These are phyloP conservation scores for Hemileccinum rubropunctum DNA, from an alignment of 768 basidiomycete genomes.

Conservation along the genomic window DNA sequence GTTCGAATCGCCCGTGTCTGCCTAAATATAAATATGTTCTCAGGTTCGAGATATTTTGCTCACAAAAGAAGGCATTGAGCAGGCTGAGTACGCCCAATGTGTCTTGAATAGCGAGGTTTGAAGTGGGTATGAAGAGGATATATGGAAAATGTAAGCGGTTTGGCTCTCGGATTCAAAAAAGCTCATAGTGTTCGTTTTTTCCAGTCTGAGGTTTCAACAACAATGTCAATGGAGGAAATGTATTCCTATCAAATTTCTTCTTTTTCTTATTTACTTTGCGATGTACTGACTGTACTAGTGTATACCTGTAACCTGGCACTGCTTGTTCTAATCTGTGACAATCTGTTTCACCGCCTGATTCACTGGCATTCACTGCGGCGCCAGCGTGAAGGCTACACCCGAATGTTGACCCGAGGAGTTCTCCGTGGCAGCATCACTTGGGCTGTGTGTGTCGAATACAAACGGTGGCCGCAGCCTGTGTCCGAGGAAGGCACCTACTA, in stretches of 20 bases:
- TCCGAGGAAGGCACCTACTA: too few relatives aligned
- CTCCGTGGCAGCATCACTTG: neutral
- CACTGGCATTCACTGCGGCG: too few relatives aligned
- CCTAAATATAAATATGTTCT: neutral
- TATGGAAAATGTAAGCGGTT: neutral
- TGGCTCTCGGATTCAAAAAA: neutral
- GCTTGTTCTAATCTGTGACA: neutral
- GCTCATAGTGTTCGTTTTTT: neutral
- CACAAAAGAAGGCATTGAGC: slow-evolving; percentile 60
- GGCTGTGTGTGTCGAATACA: neutral
- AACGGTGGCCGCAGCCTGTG: too few relatives aligned
- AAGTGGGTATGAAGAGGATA: neutral
- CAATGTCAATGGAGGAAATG: neutral
- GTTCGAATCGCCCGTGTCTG: slow-evolving; percentile 10
- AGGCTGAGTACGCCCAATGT: slow-evolving; percentile 52
- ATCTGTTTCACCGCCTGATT: neutral
- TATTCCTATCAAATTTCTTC: neutral
- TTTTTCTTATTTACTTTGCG: neutral
- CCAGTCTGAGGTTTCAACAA: neutral
- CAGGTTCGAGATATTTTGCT: slow-evolving; percentile 79
- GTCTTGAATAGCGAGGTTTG: slow-evolving; percentile 53
- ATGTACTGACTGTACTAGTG: slow-evolving; percentile 5
- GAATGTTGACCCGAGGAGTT: too few relatives aligned
- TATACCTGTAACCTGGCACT: neutral
- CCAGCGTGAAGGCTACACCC: too few relatives aligned